phyloP scores from a whole-genome alignment of 2,329 filamentous ascomycete species.

The Magnaporthiopsis poae region DNA sequence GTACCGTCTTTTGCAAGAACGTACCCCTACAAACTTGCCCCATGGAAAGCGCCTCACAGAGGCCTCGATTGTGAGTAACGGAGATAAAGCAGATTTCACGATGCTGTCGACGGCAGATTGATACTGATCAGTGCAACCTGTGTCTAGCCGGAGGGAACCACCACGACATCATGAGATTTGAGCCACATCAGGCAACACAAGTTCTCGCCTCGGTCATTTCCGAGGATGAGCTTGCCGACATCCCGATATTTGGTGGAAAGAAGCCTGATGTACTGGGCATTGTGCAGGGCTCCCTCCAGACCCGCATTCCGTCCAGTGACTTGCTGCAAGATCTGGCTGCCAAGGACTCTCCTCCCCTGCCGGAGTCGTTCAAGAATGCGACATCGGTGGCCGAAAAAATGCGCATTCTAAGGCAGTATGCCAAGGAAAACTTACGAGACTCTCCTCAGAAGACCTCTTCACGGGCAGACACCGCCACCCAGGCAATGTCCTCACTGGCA shows the following conservation, averaged over 20 bases:
- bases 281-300: slow-evolving; percentile 31
- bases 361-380: slow-evolving; percentile 31
- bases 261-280: slow-evolving; percentile 32
- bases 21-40: slow-evolving; percentile 50
- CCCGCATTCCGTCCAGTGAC: slow-evolving; percentile 23
- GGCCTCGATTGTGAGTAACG: slow-evolving; percentile 39
- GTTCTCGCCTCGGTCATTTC: slow-evolving; percentile 46
- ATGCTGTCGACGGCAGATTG: not conserved
- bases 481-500: not conserved
- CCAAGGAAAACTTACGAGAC: slow-evolving; percentile 15
- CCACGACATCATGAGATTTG: slow-evolving; percentile 43
- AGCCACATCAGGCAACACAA: slow-evolving; percentile 40
- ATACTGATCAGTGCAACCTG: not conserved
- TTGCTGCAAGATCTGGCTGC: slow-evolving; percentile 28
- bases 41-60: slow-evolving; percentile 50
- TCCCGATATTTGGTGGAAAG: slow-evolving; percentile 48
- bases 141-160: slow-evolving; percentile 1
- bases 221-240: slow-evolving; percentile 42
- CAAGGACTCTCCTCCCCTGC: slow-evolving; percentile 22
- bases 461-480: slow-evolving; percentile 3
- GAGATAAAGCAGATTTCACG: not conserved
- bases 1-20: slow-evolving; percentile 49
- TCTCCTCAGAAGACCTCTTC: slow-evolving; percentile 6
- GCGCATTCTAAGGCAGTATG: slow-evolving; percentile 31
- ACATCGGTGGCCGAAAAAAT: slow-evolving; percentile 40